Evolutionary conservation across 176 grass and related monocot species (phyloP).

Genomic region (Carex pumila): DNA sequence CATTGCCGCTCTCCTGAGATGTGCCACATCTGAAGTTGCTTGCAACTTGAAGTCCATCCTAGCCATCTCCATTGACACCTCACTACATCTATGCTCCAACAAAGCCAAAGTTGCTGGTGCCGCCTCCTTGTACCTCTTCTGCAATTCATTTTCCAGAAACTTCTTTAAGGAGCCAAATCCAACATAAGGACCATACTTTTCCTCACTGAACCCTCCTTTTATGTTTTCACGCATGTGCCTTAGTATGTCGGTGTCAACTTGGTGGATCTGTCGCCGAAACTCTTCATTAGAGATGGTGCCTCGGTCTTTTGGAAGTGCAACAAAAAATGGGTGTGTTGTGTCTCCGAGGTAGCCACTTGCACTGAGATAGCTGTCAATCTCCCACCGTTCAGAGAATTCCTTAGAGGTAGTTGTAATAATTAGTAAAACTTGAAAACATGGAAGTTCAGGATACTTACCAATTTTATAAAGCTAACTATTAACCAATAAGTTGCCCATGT

Average conservation of each 20-base stretch:
- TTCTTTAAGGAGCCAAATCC: conserved; percentile 74
- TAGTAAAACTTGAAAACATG: conserved; percentile 4
- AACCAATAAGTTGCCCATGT: background rate
- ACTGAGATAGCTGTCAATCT: conserved; percentile 82
- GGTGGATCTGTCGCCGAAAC: conserved; percentile 80
- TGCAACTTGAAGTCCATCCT: conserved; percentile 74
- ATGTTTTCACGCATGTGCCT: conserved; percentile 68
- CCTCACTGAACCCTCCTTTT: conserved; percentile 87
- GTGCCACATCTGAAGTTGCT: conserved; percentile 78
- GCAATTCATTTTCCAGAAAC: conserved; percentile 84
- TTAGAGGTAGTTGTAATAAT: conserved; percentile 22
- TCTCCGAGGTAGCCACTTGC: conserved; percentile 94
- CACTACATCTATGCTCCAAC: conserved; percentile 75
- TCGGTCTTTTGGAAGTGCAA: conserved; percentile 91
- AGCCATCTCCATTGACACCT: conserved; percentile 66
- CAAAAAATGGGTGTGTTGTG: conserved; percentile 82
- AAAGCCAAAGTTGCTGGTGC: conserved; percentile 81
- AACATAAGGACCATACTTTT: conserved; percentile 71
- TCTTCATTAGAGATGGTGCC: conserved; percentile 90
- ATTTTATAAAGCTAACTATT: background rate
- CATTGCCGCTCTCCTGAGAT: conserved; percentile 84
- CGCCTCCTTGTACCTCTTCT: conserved; percentile 95
- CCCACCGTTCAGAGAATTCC: conserved; percentile 96
- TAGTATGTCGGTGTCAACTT: conserved; percentile 70
- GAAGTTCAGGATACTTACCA: background rate